Percentiles rank a stretch among this genome's conserved stretches.
Conservation (phyloP, 306 rosid genomes). For the Adenanthera pavonina region DNA sequence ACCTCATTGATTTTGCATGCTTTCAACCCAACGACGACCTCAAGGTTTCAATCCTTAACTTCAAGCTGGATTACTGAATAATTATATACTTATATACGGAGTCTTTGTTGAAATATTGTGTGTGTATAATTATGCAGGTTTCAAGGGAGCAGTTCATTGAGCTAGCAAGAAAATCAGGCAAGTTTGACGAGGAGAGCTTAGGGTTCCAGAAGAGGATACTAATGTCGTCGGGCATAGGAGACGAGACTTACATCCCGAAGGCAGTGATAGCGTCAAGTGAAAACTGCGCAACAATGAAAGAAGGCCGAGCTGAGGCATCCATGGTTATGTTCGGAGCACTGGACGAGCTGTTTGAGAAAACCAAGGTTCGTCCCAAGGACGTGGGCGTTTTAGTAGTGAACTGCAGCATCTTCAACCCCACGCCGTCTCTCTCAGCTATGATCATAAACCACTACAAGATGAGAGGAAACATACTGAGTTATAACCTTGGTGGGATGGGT, state of each 20-base stretch:
- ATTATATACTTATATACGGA: not conserved
- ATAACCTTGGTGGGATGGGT: slow-evolving; percentile 96
- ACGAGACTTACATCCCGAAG: slow-evolving; percentile 85
- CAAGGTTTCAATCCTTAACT: slow-evolving; percentile 56
- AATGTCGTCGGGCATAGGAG: slow-evolving; percentile 86
- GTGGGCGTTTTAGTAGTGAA: slow-evolving; percentile 84
- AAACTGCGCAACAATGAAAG: slow-evolving; percentile 90
- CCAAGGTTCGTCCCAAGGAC: slow-evolving; percentile 81
- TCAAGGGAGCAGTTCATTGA: slow-evolving; percentile 79
- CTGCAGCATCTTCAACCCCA: slow-evolving; percentile 98
- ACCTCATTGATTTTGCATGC: slow-evolving; percentile 88
- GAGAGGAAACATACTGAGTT: slow-evolving; percentile 94
- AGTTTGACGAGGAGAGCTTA: slow-evolving; percentile 73
- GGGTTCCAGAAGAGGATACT: slow-evolving; percentile 73
- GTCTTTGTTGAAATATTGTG: not conserved
- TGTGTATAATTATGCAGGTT: slow-evolving; percentile 45
- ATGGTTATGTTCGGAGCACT: slow-evolving; percentile 91
- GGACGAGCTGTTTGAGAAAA: slow-evolving; percentile 89
- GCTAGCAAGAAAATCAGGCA: slow-evolving; percentile 77
- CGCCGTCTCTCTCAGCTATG: slow-evolving; percentile 96
- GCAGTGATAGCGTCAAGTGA: slow-evolving; percentile 58
- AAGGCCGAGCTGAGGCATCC: slow-evolving; percentile 89
- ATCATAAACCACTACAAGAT: slow-evolving; percentile 96
- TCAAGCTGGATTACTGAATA: not conserved
- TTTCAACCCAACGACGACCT: slow-evolving; percentile 69